Base-by-base conservation (phyloP, 225 moss, liverwort and hornwort species). In the Lunularia cruciata region DNA sequence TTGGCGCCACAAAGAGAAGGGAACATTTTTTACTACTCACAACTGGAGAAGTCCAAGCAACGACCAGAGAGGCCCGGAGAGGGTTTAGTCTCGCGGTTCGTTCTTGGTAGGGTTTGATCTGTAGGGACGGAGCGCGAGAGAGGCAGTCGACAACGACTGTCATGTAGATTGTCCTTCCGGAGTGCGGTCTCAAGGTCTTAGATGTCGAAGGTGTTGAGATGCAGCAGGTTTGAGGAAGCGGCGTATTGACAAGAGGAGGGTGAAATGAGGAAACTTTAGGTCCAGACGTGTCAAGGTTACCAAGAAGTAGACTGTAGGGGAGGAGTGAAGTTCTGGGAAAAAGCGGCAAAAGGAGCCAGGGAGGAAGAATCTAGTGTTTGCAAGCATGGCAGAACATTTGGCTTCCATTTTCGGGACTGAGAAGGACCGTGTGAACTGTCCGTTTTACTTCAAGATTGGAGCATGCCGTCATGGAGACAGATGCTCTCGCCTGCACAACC, bases 401-500 rank as follows among this genome's bases (percentile, higher is more conserved):
- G 95, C 95, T 3, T 95, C 95, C 25, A 95, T 95, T 40, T 95
- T 95, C 52, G 95, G 95, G 38, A 95, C 95, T 15, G 95, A 95
- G 78, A 95, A 95, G 76, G 95, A 95, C 69, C 85, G 95, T 52
- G 95, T 95, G 30, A 95, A 95, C 73, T 95, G 95, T 69, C 95
- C 95, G 27, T 95, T 95, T 65, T 95, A 95, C 73, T 95, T 95
- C 72, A 95, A 95, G 83, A 95, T 95, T 68, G 95, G 95, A 28
- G 95, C 89, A 0, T 95, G 95, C 53, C 86, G 95, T 39, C 95
- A 95, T 75, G 95, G 95, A 31, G 95, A 95, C 74, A 86, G 95
- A 34, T 95, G 95, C 60, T 95, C 95, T 8, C 88, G 95, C 5
- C 82, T 95, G 23, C 95, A 95, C 35, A 95, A 95, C 68, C 89